A percentile compares a stretch with the other conserved stretches of the same genome.
Evolutionary conservation across 2,329 filamentous ascomycete genomes (phyloP).

Genomic region (Paecilomyces sp.): DNA sequence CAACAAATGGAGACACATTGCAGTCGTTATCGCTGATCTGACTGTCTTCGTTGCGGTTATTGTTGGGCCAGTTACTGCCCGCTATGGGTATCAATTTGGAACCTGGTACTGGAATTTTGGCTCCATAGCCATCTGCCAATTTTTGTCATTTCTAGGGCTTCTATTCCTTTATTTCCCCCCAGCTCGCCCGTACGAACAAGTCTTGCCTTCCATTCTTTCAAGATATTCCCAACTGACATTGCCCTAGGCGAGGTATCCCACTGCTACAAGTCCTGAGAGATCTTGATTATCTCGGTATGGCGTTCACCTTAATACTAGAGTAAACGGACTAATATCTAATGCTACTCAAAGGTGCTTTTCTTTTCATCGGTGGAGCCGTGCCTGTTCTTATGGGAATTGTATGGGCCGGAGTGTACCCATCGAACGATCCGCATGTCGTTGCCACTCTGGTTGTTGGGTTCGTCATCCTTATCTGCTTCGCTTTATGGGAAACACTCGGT

Average conservation of each 20-base stretch:
- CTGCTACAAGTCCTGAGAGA: constrained; percentile 27
- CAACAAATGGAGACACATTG: constrained; percentile 43
- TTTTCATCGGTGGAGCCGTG: constrained; percentile 29
- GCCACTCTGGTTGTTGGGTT: constrained; percentile 31
- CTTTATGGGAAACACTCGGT: constrained; percentile 33
- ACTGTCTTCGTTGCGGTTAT: constrained; percentile 40
- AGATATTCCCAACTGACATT: constrained; percentile 13
- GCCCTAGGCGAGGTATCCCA: constrained; percentile 27
- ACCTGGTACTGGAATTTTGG: constrained; percentile 43
- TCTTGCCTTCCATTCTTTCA: constrained; percentile 21
- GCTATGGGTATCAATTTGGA: constrained; percentile 32
- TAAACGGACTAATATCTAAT: background rate
- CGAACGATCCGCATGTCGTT: constrained; percentile 31
- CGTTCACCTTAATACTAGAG: no score
- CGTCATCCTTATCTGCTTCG: constrained; percentile 27
- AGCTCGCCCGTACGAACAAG: constrained; percentile 27
- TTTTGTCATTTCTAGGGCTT: constrained; percentile 39
- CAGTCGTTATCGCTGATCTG: constrained; percentile 37
- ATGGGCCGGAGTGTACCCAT: constrained; percentile 29
- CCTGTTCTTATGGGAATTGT: constrained; percentile 36
- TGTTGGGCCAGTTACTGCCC: constrained; percentile 39
- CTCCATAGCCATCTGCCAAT: constrained; percentile 34
- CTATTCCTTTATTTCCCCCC: constrained; percentile 36
- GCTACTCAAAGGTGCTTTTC: constrained; percentile 15
- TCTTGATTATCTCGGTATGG: constrained; percentile 31